These are phyloP conservation scores for Trichoderma brevicompactum DNA, from an alignment of 2,329 filamentous ascomycete species.

Conservation along the genomic window DNA sequence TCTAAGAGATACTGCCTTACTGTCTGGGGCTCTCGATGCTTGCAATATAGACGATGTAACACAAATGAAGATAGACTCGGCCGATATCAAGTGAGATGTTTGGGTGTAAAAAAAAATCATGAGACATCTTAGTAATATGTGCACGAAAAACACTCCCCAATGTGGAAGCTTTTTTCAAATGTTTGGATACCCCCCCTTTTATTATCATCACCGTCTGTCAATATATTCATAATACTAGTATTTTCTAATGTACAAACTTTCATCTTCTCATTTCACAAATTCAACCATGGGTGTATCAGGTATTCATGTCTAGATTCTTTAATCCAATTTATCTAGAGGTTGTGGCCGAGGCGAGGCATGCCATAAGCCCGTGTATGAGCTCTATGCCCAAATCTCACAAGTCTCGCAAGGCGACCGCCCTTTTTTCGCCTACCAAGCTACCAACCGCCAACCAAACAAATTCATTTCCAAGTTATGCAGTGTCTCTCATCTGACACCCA, in stretches of 20 bases:
- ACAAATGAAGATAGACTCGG: neutral
- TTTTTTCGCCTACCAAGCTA: conserved; percentile 3
- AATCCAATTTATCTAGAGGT: conserved; percentile 22
- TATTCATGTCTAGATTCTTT: conserved; percentile 16
- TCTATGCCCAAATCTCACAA: neutral
- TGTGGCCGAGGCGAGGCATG: neutral
- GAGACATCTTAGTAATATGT: neutral
- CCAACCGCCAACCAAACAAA: conserved; percentile 18
- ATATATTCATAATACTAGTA: neutral
- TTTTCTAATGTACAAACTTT: neutral
- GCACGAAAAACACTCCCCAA: neutral
- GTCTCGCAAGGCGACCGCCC: neutral
- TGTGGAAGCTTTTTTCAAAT: neutral
- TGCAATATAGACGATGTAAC: neutral
- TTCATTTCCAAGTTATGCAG: conserved; percentile 27
- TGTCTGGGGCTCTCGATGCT: neutral
- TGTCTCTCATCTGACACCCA: conserved; percentile 36
- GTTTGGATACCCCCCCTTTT: conserved; percentile 1
- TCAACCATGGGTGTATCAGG: neutral
- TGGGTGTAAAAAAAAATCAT: neutral
- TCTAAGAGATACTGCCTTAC: neutral
- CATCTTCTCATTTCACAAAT: conserved; percentile 2
- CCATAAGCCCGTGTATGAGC: conserved; percentile 4
- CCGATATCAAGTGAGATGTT: neutral
- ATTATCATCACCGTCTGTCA: neutral